Base-by-base conservation (phyloP, 1,284 basidiomycete species). In the Malassezia nana region DNA sequence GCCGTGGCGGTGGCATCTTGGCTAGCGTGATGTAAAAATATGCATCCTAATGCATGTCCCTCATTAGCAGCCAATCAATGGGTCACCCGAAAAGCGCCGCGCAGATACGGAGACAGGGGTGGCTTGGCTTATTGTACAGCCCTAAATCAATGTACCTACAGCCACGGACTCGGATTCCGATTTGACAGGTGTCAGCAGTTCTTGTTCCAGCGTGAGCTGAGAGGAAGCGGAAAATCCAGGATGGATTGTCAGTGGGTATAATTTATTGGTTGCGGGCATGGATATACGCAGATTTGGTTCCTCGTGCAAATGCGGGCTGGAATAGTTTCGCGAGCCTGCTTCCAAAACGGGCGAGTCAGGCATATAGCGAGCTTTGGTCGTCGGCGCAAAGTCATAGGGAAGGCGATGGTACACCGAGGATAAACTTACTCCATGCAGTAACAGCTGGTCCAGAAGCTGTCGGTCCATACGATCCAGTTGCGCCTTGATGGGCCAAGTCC, bases 401-500 rank as follows among this genome's bases (percentile, higher is more conserved):
- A 63, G 63, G 0, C 66, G 52, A 18, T 71, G 68, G 35, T 67
- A 72, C 29, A 74, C 69, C 41, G 59, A 59, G 0, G 64, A 59
- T n/a, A 74, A 51, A 38, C 60, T 64, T 10, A 60, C 59, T 5
- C 60, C 68, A 41, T 74, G 71, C 22, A 74, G 53, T 4, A 73
- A 50, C 9, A 74, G 56, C 47, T 74, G 71, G 44, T 74, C 71
- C 8, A 74, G 52, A 24, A 72, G 41, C 30, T 64, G 59, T 3
- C 72, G 77, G 78, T 64, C 81, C 88, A 98, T 95, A 33, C 89
- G 79, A 72, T 99, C 94, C 6, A 89, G 89, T 74, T 98, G 91
- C 1, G 89, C 96, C n/a, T 89, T 91, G 62, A 98, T 96, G 3
- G 89, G 80, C 15, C 94, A 94, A 67, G 95, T 96, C 61, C 89